Base-by-base conservation (phyloP, 2,329 filamentous ascomycete species). In the Ceratocystis huliohia region DNA sequence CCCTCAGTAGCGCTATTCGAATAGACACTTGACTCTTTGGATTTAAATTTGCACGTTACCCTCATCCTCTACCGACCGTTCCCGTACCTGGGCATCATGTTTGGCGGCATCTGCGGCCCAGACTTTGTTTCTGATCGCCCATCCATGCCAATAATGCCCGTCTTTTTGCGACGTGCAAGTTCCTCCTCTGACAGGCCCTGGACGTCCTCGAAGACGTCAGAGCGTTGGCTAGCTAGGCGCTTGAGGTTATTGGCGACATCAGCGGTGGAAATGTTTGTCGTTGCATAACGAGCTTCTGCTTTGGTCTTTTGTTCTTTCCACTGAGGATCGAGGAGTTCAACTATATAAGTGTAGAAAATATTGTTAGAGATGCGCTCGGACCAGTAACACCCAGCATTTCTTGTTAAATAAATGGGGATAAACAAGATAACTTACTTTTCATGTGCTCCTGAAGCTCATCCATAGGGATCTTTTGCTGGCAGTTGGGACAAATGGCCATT, bases 281-380 rank as follows among this genome's bases (percentile, higher is more conserved):
- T 92, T 1, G 89, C 84, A 70, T 88, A 90, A 69, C 93, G 87
- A 13, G 88, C 85, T 59, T 96, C 91, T 17, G 89, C 86, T 74
- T 96, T 96, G 67, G 89, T 88, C 71, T 91, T 91, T 74, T 97
- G 92, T 74, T 96, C 92, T 74, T 96, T 96, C 92, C 93, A 97
- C 68, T 88, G 84, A 0, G 93, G 93, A 74, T 97, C 93, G 68
- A 96, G 83, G 61, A 96, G 82, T 76, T 97, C 93, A 74, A 97
- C 88, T 88, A 53, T 78, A 17, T 10, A 30, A 15, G 5, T 17
- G 17, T 1, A 64, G 8, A 22, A 20, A 33, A 37, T n/a, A 70
- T 80, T 75, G 82, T 76, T 69, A 68, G 67, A 25, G 8, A 25
- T 10, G n/a, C 13, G 20, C 17, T 22, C 7, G 10, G 20, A 53